phyloP scores from a whole-genome alignment of 2,329 filamentous ascomycete species.

The Aspergillus sp. region DNA sequence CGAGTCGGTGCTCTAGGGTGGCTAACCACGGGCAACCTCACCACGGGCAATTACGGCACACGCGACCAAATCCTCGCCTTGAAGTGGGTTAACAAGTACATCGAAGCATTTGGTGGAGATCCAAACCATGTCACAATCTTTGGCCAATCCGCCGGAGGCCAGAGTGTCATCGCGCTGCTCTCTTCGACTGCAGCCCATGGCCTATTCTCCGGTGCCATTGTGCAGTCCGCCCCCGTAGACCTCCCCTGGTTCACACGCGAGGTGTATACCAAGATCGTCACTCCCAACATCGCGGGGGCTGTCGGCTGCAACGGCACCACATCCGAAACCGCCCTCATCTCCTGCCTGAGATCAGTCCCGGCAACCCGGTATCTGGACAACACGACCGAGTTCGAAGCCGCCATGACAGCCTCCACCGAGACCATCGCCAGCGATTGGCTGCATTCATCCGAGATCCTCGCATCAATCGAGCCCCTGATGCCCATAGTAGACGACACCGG shows the following conservation, averaged over 20 bases:
- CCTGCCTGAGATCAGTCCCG: conserved; percentile 28
- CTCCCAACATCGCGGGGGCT: conserved; percentile 23
- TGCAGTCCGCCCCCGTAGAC: conserved; percentile 30
- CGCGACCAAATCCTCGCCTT: conserved; percentile 38
- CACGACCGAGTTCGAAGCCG: conserved; percentile 20
- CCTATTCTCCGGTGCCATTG: conserved; percentile 31
- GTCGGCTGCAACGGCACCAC: conserved; percentile 25
- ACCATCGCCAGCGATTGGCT: conserved; percentile 20
- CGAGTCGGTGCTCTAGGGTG: conserved; percentile 36
- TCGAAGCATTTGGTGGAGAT: conserved; percentile 33
- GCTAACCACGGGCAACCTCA: conserved; percentile 39
- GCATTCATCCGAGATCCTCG: conserved; percentile 20
- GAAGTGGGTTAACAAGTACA: conserved; percentile 30
- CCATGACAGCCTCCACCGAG: conserved; percentile 9
- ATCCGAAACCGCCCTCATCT: conserved; percentile 16
- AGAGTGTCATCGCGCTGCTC: conserved; percentile 49
- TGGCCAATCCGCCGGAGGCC: conserved; percentile 47
- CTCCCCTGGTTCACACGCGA: conserved; percentile 30
- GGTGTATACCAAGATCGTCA: conserved; percentile 25
- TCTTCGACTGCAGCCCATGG: conserved; percentile 29
- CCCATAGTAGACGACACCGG: conserved; percentile 30
- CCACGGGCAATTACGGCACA: conserved; percentile 34
- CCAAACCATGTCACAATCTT: conserved; percentile 37
- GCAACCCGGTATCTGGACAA: conserved; percentile 26
- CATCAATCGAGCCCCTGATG: conserved; percentile 27